Evolutionary conservation across 441 rosid species (phyloP).

Genomic region (Euphorbia corollata): DNA sequence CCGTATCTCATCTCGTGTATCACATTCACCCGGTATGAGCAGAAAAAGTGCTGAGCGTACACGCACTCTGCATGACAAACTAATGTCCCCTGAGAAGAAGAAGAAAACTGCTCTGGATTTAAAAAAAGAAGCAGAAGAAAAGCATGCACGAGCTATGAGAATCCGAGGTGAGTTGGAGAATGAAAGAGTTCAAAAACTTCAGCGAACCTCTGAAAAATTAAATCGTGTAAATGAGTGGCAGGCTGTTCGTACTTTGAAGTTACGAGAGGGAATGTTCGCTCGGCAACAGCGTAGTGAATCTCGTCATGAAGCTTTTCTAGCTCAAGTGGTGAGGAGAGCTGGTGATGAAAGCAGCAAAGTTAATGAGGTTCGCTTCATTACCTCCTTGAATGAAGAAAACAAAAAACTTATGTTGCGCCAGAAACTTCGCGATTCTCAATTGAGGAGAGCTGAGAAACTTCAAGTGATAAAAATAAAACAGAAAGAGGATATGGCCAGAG

Average conservation of each 20-base stretch:
- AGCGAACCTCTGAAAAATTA: constrained; percentile 71
- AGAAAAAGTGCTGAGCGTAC: constrained; percentile 71
- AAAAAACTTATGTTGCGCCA: constrained; percentile 74
- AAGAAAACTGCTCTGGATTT: constrained; percentile 64
- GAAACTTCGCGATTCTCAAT: constrained; percentile 69
- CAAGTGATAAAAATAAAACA: constrained; percentile 62
- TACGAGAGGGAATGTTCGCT: constrained; percentile 74
- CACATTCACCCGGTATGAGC: constrained; percentile 61
- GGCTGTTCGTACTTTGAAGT: constrained; percentile 63
- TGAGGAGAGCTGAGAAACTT: constrained; percentile 75
- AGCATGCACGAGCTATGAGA: constrained; percentile 73
- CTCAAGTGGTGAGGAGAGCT: constrained; percentile 79
- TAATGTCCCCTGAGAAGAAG: constrained; percentile 77
- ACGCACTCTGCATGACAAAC: constrained; percentile 56
- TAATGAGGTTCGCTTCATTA: constrained; percentile 76
- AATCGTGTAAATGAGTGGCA: constrained; percentile 79
- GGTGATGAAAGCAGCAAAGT: constrained; percentile 87
- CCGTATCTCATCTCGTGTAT: constrained; percentile 52
- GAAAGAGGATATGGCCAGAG: constrained; percentile 74
- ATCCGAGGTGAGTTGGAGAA: constrained; percentile 69
- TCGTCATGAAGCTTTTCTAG: constrained; percentile 76
- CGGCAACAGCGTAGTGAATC: constrained; percentile 72
- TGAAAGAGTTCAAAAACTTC: constrained; percentile 74
- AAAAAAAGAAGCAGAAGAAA: constrained; percentile 72
- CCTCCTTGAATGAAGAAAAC: constrained; percentile 77